Percentiles rank a stretch among this genome's conserved stretches.
Evolutionary conservation across 768 basidiomycete genomes (phyloP).

Genomic region (Tylopilus felleus): DNA sequence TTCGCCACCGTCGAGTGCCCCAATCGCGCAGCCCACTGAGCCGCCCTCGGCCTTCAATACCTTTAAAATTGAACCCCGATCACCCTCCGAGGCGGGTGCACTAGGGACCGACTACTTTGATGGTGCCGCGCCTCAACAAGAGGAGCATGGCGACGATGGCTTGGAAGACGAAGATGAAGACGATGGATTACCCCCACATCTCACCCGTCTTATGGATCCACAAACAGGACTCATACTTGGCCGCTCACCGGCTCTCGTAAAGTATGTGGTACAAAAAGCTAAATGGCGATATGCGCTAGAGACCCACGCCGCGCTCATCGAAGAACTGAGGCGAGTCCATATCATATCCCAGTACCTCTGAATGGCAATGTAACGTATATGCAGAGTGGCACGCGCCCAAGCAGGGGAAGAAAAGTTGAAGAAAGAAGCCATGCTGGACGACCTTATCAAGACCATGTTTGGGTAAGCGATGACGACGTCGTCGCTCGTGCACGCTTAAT

Average conservation of each 20-base stretch:
- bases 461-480: slow-evolving; percentile 39
- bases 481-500: background rate
- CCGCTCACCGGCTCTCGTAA: slow-evolving; percentile 63
- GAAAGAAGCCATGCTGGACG: slow-evolving; percentile 62
- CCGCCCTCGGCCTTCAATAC: slow-evolving; percentile 46
- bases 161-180: slow-evolving; percentile 33
- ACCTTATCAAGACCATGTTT: slow-evolving; percentile 45
- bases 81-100: slow-evolving; percentile 37
- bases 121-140: slow-evolving; percentile 10
- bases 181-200: slow-evolving; percentile 54
- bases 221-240: slow-evolving; percentile 64
- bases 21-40: slow-evolving; percentile 17
- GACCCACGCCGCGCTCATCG: slow-evolving; percentile 61
- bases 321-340: slow-evolving; percentile 49
- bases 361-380: background rate
- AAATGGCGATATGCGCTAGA: slow-evolving; percentile 68
- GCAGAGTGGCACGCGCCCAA: slow-evolving; percentile 47
- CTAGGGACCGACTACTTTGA: slow-evolving; percentile 35
- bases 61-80: slow-evolving; percentile 60
- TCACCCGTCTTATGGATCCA: slow-evolving; percentile 50
- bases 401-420: slow-evolving; percentile 48
- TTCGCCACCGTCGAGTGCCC: slow-evolving; percentile 22
- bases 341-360: background rate
- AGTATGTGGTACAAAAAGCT: slow-evolving; percentile 69
- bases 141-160: slow-evolving; percentile 18